Evolutionary conservation across 2,329 filamentous ascomycete species (phyloP).

Genomic region (Aspergillus pseudoviridinutans): DNA sequence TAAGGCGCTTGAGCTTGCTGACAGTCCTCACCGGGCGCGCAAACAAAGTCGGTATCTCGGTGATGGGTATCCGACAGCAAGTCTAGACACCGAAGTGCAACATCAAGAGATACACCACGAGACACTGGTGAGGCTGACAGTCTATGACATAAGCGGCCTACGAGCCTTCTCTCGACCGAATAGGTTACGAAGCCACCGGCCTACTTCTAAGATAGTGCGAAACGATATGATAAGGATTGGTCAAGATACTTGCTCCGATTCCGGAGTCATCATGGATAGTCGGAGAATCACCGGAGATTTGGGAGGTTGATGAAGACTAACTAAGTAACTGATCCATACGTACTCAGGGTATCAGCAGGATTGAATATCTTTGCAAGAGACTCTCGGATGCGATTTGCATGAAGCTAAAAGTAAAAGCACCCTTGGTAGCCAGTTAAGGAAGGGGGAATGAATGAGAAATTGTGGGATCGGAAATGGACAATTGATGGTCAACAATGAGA

Average conservation of each 20-base stretch:
- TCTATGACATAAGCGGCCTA: neutral
- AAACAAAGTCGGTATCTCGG: too few relatives aligned
- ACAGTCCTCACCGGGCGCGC: too few relatives aligned
- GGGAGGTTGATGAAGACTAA: neutral
- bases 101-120: neutral
- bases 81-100: too few relatives aligned
- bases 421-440: too few relatives aligned
- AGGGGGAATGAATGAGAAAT: neutral
- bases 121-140: neutral
- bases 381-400: neutral
- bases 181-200: neutral
- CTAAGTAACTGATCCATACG: neutral
- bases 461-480: too few relatives aligned
- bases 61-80: too few relatives aligned
- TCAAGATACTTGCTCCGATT: slow-evolving; percentile 1
- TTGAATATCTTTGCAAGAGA: neutral
- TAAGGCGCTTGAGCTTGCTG: too few relatives aligned
- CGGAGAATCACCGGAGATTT: slow-evolving; percentile 1
- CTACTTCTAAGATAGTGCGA: neutral
- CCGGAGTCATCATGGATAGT: slow-evolving; percentile 1
- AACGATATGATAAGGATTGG: neutral
- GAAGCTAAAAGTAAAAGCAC: too few relatives aligned
- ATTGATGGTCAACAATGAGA: too few relatives aligned
- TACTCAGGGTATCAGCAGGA: too few relatives aligned
- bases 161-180: neutral